Conservation (phyloP, 352 stramenopile species). For the Blastocystis sp. region DNA sequence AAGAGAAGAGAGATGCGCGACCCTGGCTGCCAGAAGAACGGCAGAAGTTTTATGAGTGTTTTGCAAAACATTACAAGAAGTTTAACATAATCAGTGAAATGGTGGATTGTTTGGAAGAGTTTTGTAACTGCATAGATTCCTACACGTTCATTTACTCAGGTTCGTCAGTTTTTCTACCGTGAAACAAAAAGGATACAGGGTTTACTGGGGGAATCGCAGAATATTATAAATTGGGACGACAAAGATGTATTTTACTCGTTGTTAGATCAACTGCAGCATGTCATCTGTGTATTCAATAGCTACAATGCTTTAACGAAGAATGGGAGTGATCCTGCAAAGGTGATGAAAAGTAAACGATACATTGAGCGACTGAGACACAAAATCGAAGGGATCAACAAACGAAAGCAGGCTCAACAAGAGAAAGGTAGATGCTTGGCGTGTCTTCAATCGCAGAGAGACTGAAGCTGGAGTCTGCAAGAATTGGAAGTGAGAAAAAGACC, state of each 20-base stretch:
- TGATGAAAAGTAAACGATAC: conserved; percentile 55
- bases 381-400: conserved; percentile 39
- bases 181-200: conserved; percentile 44
- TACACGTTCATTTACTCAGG: background rate
- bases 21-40: conserved; percentile 21
- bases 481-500: background rate
- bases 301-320: background rate
- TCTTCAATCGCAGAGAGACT: background rate
- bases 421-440: background rate
- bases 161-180: conserved; percentile 30
- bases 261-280: background rate
- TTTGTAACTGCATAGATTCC: background rate
- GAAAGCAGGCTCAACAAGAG: background rate
- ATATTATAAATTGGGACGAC: conserved; percentile 39
- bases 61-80: conserved; percentile 52
- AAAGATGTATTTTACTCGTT: background rate
- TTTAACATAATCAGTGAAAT: conserved; percentile 33
- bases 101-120: background rate
- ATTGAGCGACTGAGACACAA: conserved; percentile 3
- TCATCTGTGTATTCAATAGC: conserved; percentile 56
- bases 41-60: conserved; percentile 34
- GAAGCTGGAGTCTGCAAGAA: background rate
- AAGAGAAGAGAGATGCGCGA: conserved; percentile 12
- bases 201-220: conserved; percentile 20
- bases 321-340: background rate